Conservation (phyloP, 2,329 filamentous ascomycete genomes). For the Hymenoscyphus linearis region DNA sequence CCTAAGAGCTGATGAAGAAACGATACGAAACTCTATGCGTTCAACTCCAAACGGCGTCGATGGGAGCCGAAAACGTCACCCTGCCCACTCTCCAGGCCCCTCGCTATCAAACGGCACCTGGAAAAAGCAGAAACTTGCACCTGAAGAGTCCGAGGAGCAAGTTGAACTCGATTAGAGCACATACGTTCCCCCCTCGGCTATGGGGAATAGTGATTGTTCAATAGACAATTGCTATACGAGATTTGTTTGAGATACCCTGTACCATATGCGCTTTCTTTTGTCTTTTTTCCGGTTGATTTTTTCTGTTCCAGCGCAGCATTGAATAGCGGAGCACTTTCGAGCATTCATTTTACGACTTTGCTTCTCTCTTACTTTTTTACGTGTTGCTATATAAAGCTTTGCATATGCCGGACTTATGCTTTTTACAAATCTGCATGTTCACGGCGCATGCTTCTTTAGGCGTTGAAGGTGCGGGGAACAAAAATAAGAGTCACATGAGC, state of each 20-base stretch:
- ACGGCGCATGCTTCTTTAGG: background rate
- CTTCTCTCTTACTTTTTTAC: background rate
- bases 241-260: conserved; percentile 1
- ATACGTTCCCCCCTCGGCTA: background rate
- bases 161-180: background rate
- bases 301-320: background rate
- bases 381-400: background rate
- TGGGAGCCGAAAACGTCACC: background rate
- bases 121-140: background rate
- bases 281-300: background rate
- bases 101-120: background rate
- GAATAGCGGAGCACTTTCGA: background rate
- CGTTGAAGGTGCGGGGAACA: background rate
- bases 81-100: background rate
- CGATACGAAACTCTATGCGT: too few relatives aligned
- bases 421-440: background rate
- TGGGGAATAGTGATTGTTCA: background rate
- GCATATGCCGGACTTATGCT: background rate
- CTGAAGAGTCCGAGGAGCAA: background rate
- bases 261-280: background rate
- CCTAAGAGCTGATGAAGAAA: too few relatives aligned
- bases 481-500: background rate
- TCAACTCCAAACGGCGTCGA: background rate
- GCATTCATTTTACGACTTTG: background rate
- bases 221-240: background rate